These are phyloP conservation scores for Niebla homalea DNA, from an alignment of 495 filamentous ascomycete genomes.

Conservation along the genomic window DNA sequence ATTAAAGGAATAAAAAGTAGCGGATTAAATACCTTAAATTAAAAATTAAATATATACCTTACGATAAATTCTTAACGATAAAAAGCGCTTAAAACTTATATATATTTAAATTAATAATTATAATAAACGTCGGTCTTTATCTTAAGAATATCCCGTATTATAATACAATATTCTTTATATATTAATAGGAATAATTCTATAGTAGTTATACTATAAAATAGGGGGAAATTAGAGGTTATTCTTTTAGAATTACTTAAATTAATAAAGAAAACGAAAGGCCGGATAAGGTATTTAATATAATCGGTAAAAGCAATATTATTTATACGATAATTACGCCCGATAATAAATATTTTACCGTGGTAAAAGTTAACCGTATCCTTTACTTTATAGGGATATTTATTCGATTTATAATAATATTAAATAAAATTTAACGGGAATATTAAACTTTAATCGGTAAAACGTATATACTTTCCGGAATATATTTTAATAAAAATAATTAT, in stretches of 20 bases:
- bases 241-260: no score
- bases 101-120: conserved; percentile 1
- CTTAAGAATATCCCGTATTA: neutral
- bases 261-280: neutral
- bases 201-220: neutral
- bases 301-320: neutral
- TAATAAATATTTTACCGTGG: neutral
- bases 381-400: no score
- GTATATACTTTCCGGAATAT: no score
- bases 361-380: no score
- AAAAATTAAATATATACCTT: no score
- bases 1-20: no score
- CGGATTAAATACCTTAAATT: no score
- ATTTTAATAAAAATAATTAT: no score
- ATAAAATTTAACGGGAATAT: neutral
- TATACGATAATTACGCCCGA: neutral
- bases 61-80: neutral
- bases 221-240: no score
- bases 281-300: neutral
- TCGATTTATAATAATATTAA: no score
- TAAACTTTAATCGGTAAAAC: neutral
- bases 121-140: neutral
- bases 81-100: neutral
- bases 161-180: neutral
- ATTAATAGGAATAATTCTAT: neutral